A percentile compares a stretch with the other conserved stretches of the same genome.
phyloP scores from a whole-genome alignment of 139 green algal genomes.

The Chlamydomonas sphaeroides region DNA sequence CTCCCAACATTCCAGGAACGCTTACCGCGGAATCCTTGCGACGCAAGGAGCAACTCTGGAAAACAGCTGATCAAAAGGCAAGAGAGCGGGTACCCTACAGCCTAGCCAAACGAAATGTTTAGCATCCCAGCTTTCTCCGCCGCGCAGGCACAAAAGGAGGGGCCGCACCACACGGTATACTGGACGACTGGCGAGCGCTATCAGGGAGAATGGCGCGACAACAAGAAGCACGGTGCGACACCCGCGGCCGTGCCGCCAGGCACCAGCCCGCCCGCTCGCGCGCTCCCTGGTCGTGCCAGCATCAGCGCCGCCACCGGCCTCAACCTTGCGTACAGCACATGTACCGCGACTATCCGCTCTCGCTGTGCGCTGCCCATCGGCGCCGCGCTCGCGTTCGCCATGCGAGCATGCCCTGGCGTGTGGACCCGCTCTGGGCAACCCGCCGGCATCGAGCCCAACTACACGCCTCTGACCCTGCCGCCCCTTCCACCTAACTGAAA shows the following conservation, averaged over 20 bases:
- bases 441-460: background rate
- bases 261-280: too few relatives aligned
- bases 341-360: too few relatives aligned
- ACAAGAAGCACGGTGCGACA: constrained; percentile 69
- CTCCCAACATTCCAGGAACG: constrained; percentile 49
- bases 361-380: too few relatives aligned
- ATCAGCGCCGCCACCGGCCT: too few relatives aligned
- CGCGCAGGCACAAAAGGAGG: constrained; percentile 77
- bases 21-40: constrained; percentile 46
- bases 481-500: background rate
- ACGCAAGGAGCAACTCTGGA: constrained; percentile 52
- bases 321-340: too few relatives aligned
- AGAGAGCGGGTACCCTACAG: too few relatives aligned
- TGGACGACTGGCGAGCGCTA: constrained; percentile 68
- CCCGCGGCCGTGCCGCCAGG: too few relatives aligned
- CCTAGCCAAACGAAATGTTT: background rate
- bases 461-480: background rate
- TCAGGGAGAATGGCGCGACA: constrained; percentile 71
- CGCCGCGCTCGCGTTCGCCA: too few relatives aligned
- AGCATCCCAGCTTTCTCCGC: too few relatives aligned
- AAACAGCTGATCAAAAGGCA: constrained; percentile 42
- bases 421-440: too few relatives aligned
- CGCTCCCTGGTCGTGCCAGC: too few relatives aligned
- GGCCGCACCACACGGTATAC: constrained; percentile 67
- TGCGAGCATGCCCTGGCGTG: too few relatives aligned